Evolutionary conservation across 176 grass and related monocot species (phyloP), one percentile per base, ranked within the genome.

Genomic region (Avena eriantha): DNA sequence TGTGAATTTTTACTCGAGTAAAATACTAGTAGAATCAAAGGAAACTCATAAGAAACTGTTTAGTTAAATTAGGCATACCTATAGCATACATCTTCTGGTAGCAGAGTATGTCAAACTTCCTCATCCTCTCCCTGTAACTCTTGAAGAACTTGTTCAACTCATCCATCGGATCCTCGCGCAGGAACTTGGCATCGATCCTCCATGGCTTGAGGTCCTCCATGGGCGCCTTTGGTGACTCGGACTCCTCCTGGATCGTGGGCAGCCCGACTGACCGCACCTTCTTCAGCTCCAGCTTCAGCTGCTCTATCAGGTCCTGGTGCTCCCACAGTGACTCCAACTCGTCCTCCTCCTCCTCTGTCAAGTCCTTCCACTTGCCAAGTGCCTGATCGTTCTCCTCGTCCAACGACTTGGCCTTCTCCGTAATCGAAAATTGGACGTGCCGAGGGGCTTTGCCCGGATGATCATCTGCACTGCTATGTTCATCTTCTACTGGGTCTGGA

Each of bases 71-170:
- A 63, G 56, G 53, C 90, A 71, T 91, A 99, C 97, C 97, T 87
- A 96, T 88, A 83, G 97, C 92, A 85, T 99, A 93, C 90, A 96
- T 93, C 84, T 99, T 99, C 81, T 99, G 97, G 41, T 93, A 93
- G 46, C 90, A 96, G 64, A 94, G 53, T 66, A 99, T 99, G 69
- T 99, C 97, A 58, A 99, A 86, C 83, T 99, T 99, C 80, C 94
- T 92, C 94, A 99, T 96, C 85, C 94, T 99, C 85, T 96, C 94
- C 83, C 92, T 92, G 54, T 99, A 99, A 80, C 92, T 90, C 77
- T 93, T 99, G 80, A 93, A 96, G 82, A 99, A 99, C 89, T 99
- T 96, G 59, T 93, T 92, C 80, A 99, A 84, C 86, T 99, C 94
- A 21, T 99, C 97, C 90, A 96, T 94, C 0, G 97, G 94, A 35